Evolutionary conservation across 2,329 filamentous ascomycete genomes (phyloP), one percentile per base, ranked within the genome.

Genomic region (Penicillium sclerotiorum): DNA sequence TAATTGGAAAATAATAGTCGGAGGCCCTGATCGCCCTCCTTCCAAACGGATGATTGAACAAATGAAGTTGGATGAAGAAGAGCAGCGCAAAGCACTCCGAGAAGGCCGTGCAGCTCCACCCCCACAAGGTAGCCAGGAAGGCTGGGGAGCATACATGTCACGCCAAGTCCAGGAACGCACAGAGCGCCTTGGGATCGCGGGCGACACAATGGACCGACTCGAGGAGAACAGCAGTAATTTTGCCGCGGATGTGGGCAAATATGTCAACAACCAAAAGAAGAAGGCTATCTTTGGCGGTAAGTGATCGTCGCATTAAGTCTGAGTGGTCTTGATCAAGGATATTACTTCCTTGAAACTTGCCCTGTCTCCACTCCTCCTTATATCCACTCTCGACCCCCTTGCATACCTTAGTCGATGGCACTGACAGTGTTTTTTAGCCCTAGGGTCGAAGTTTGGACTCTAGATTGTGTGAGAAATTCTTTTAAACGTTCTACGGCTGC

Each of bases 141-240:
- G 82, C 8, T 86, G 86, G 64, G 84, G 80, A 62, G 85, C 90
- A 36, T 97, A 95, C 66, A 85, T 97, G 71, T 86, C 88, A 8
- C 81, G 92, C 28, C 90, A 95, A 69, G 73, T 99, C 38, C 91
- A 95, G 61, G 92, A 97, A 72, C 77, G 94, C 43, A 96, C 94
- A 0, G 90, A 97, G 73, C 90, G 87, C 64, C 76, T 99, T 50
- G 88, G 86, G 37, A 76, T 95, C 5, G 86, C 93, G 72, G 88
- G 87, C 2, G 93, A 97, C 63, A 86, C 79, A 40, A 91, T 97
- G 84, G 88, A 95, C 55, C 85, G 83, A 55, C 73, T 96, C 52
- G 87, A 93, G 63, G 82, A 90, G 62, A 87, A 87, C 59, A 95
- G 89, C 66, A 84, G 84, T 47, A 88, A 85, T 15, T 97, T 90